Evolutionary conservation across 257 asterid species (phyloP).

Genomic region (Apocynum venetum): DNA sequence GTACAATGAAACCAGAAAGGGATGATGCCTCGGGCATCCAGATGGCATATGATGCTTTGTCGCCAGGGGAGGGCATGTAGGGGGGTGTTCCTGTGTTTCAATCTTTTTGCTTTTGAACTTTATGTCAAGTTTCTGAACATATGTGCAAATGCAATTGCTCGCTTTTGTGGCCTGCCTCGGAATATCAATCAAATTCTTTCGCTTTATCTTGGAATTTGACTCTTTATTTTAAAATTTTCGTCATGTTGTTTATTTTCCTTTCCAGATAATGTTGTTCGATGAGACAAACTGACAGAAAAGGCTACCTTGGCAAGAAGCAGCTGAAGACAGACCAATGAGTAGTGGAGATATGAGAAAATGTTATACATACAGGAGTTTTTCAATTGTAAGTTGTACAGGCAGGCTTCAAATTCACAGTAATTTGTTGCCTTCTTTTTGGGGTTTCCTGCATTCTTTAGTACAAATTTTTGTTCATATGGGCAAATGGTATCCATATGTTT

Average conservation of each 20-base stretch:
- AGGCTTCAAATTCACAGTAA: neutral
- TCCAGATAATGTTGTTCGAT: constrained; percentile 45
- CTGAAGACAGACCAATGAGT: constrained; percentile 4
- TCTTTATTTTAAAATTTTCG: neutral
- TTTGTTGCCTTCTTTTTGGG: neutral
- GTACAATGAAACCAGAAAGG: neutral
- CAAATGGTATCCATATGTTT: neutral
- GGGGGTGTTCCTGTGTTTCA: neutral
- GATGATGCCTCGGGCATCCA: too few relatives aligned
- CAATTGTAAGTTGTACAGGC: constrained; percentile 12
- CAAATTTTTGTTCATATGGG: neutral
- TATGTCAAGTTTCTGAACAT: neutral
- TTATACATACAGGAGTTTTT: neutral
- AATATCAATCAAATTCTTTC: neutral
- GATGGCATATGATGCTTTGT: neutral
- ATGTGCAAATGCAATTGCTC: neutral
- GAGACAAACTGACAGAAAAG: constrained; percentile 22
- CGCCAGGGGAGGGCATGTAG: neutral
- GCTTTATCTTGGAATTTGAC: constrained; percentile 6
- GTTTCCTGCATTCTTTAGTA: neutral
- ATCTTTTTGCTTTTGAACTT: neutral
- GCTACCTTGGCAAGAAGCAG: neutral
- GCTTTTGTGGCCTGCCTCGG: neutral
- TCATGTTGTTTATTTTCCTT: neutral
- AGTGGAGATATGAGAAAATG: neutral